Percentiles rank a stretch among this genome's conserved stretches.
Evolutionary conservation across 2,329 filamentous ascomycete genomes (phyloP).

Genomic region (Amphichorda felina): DNA sequence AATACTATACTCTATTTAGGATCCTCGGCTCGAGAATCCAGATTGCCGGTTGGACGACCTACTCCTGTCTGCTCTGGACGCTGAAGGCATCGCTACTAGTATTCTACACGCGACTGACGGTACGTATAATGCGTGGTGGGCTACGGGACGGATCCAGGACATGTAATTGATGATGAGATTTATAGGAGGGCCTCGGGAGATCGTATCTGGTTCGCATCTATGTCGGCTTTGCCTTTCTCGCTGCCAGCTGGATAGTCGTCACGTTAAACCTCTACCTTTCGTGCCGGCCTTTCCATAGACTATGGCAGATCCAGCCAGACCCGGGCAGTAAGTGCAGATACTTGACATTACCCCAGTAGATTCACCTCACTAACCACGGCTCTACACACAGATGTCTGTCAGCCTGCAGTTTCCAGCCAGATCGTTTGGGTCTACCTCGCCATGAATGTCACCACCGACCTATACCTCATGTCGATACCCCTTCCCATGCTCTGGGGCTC

Average conservation of each 20-base stretch:
- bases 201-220: no score
- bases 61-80: constrained; percentile 39
- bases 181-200: no score
- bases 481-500: constrained; percentile 36
- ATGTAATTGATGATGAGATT: no score
- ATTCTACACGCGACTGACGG: constrained; percentile 43
- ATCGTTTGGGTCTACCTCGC: constrained; percentile 38
- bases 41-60: constrained; percentile 41
- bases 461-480: constrained; percentile 47
- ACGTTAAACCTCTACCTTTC: constrained; percentile 36
- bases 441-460: constrained; percentile 42
- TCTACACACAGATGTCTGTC: constrained; percentile 25
- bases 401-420: constrained; percentile 35
- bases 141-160: no score
- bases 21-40: constrained; percentile 44
- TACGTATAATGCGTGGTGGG: constrained; percentile 5
- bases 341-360: not conserved
- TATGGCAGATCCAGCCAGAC: constrained; percentile 48
- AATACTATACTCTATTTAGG: no score
- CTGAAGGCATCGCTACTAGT: constrained; percentile 44
- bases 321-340: constrained; percentile 34
- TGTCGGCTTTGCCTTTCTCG: constrained; percentile 36
- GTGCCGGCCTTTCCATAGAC: constrained; percentile 38
- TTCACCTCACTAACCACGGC: no score
- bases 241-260: constrained; percentile 33